Evolutionary conservation across 257 asterid species (phyloP).

Genomic region (Nyctanthes arbortristis): DNA sequence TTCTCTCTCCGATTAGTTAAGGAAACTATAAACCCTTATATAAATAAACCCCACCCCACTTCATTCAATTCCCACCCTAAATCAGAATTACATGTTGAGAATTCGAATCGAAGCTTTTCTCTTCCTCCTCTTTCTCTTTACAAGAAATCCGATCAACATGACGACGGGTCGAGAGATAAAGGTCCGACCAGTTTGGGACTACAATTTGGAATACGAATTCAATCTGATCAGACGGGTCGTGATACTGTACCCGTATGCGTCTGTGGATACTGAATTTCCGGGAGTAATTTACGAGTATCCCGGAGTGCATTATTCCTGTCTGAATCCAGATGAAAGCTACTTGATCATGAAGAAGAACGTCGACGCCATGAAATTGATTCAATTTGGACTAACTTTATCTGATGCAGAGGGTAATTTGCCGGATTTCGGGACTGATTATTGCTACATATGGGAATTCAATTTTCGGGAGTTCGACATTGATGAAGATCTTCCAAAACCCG

Average conservation of each 20-base stretch:
- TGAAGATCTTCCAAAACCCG: slow-evolving; percentile 18
- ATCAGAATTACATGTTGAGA: no score
- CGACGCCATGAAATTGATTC: slow-evolving; percentile 26
- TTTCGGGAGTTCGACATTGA: slow-evolving; percentile 33
- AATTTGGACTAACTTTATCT: slow-evolving; percentile 39
- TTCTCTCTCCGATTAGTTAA: no score
- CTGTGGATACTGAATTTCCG: slow-evolving; percentile 32
- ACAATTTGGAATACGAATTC: not conserved
- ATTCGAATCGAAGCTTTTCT: no score
- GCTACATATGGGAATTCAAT: slow-evolving; percentile 38
- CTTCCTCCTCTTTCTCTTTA: no score
- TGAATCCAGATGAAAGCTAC: no score
- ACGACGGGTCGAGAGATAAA: not conserved
- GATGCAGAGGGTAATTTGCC: slow-evolving; percentile 27
- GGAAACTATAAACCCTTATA: no score
- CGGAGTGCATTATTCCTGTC: no score
- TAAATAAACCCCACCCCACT: no score
- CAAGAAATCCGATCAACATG: no score
- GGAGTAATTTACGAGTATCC: not conserved
- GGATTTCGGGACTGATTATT: not conserved
- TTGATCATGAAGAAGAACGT: slow-evolving; percentile 27
- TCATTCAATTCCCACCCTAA: no score
- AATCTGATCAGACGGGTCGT: not conserved
- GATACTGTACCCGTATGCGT: not conserved
- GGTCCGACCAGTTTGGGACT: not conserved